Evolutionary conservation across 192 early-diverging fungal species (phyloP).

Genomic region (Gryganskiella cystojenkinii): DNA sequence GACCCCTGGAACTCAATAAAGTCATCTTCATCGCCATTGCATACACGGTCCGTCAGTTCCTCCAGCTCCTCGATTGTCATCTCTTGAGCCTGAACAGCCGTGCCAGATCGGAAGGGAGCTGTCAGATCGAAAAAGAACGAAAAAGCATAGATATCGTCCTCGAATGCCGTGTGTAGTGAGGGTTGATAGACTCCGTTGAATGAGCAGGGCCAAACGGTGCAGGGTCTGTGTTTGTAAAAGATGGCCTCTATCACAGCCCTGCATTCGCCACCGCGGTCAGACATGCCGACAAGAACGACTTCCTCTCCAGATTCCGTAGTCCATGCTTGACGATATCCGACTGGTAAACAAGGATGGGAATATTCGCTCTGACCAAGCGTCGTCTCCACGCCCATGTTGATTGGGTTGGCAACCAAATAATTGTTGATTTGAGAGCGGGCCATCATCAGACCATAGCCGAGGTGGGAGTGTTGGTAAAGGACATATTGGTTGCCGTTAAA

Average conservation of each 20-base stretch:
- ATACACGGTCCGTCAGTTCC: conserved; percentile 75
- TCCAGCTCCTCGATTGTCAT: conserved; percentile 82
- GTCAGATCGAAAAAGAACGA: conserved; percentile 96
- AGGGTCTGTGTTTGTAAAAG: conserved; percentile 78
- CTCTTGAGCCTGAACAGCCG: conserved; percentile 61
- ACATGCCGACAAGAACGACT: conserved; percentile 64
- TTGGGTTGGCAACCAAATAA: conserved; percentile 53
- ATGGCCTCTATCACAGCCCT: conserved; percentile 67
- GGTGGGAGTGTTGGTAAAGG: conserved; percentile 96
- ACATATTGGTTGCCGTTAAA: conserved; percentile 80
- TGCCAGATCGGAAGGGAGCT: conserved; percentile 68
- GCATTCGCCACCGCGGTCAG: conserved; percentile 66
- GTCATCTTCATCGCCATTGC: conserved; percentile 57
- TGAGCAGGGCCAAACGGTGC: conserved; percentile 77
- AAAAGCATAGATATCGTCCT: conserved; percentile 91
- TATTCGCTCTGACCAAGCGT: conserved; percentile 51
- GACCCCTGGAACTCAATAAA: conserved; percentile 55
- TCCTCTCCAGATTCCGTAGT: conserved; percentile 19
- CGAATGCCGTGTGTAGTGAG: conserved; percentile 68
- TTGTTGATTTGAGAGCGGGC: conserved; percentile 84
- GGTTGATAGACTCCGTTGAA: conserved; percentile 97
- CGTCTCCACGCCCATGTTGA: not conserved
- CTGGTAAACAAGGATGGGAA: conserved; percentile 61
- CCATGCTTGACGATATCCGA: conserved; percentile 35
- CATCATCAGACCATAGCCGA: conserved; percentile 93